Conservation (phyloP, 2,329 filamentous ascomycete genomes). For the Pseudogymnoascus sp. region DNA sequence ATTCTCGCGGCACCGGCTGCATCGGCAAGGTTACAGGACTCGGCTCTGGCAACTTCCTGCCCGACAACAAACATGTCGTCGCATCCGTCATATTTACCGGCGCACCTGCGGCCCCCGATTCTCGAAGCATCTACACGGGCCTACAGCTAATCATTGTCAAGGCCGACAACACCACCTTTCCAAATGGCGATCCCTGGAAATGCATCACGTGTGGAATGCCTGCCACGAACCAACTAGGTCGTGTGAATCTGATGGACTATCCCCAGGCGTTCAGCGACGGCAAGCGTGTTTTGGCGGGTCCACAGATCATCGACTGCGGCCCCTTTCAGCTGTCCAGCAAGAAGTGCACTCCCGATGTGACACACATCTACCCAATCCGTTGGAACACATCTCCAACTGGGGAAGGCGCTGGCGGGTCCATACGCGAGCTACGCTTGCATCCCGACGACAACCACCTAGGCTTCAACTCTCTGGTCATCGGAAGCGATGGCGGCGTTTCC, state of each 20-base stretch:
- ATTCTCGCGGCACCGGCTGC: conserved; percentile 33
- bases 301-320: conserved; percentile 31
- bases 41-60: conserved; percentile 31
- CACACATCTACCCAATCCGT: conserved; percentile 35
- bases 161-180: conserved; percentile 33
- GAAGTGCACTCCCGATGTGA: conserved; percentile 31
- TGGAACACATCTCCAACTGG: conserved; percentile 31
- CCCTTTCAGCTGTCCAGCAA: conserved; percentile 28
- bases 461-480: conserved; percentile 32
- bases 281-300: conserved; percentile 29
- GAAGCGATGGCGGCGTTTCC: conserved; percentile 10
- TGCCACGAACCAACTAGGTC: conserved; percentile 24
- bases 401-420: conserved; percentile 25
- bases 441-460: conserved; percentile 38
- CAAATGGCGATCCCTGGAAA: conserved; percentile 40
- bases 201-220: conserved; percentile 40
- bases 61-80: conserved; percentile 37
- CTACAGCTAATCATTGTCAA: conserved; percentile 38
- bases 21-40: conserved; percentile 22
- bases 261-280: conserved; percentile 37
- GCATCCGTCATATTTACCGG: conserved; percentile 35
- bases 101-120: conserved; percentile 33
- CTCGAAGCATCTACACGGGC: conserved; percentile 35
- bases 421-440: conserved; percentile 39
- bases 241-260: conserved; percentile 29